Evolutionary conservation across 75 land plant species (phyloP).

Genomic region (Selaginella moellendorffii): DNA sequence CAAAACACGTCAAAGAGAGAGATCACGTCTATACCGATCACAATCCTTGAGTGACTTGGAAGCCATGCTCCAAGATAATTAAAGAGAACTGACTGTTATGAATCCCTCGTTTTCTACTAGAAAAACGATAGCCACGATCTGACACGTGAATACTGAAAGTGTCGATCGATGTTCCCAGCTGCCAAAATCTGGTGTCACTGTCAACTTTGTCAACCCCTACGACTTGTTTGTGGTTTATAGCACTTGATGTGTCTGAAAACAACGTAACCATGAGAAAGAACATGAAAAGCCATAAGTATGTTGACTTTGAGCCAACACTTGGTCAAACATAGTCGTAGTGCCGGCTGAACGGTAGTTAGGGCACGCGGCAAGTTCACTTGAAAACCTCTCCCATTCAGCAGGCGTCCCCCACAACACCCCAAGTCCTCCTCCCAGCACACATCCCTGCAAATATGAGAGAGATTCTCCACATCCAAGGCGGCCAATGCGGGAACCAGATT

Average conservation of each 20-base stretch:
- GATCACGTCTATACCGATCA: no score
- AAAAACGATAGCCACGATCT: no score
- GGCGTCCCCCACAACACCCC: background rate
- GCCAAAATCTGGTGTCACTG: no score
- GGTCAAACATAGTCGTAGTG: background rate
- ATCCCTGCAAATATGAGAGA: constrained; percentile 10
- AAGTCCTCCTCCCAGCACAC: background rate
- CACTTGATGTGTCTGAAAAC: background rate
- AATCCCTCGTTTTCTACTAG: no score
- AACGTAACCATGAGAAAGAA: background rate
- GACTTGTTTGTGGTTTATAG: background rate
- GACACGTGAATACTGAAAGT: no score
- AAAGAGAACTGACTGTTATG: no score
- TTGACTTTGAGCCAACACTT: no score
- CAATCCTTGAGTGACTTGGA: no score
- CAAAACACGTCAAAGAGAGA: no score
- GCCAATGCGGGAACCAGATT: constrained; percentile 9
- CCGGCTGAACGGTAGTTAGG: background rate
- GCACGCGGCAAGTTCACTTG: background rate
- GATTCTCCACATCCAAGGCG: constrained; percentile 9
- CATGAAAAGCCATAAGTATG: no score
- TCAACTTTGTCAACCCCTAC: background rate
- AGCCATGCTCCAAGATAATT: no score
- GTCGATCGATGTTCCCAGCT: no score
- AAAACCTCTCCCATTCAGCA: background rate